Conservation (phyloP, 2,329 filamentous ascomycete species). For the Diaporthe amygdali region DNA sequence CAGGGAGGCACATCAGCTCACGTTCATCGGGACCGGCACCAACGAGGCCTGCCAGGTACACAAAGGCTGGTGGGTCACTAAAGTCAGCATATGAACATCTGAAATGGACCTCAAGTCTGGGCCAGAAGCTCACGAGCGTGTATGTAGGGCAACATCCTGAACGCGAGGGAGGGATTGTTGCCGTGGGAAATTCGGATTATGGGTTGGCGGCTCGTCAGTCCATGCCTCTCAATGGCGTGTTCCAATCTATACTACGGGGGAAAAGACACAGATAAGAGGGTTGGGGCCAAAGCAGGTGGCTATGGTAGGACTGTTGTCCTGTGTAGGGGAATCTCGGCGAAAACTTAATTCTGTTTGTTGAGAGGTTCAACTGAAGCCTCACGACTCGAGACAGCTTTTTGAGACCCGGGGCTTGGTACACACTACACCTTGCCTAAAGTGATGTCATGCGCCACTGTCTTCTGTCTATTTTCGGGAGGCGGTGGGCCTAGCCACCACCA, state of each 20-base stretch:
- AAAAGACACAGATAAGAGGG: background rate
- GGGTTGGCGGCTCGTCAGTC: background rate
- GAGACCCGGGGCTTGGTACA: background rate
- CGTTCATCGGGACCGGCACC: constrained; percentile 53
- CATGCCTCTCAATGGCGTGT: constrained; percentile 15
- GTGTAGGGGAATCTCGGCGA: background rate
- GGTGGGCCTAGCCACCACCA: background rate
- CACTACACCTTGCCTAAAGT: background rate
- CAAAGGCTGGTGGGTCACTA: constrained; percentile 44
- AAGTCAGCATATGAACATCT: constrained; percentile 25
- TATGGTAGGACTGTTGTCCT: background rate
- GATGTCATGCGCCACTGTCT: constrained; percentile 13
- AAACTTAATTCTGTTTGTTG: background rate
- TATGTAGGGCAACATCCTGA: constrained; percentile 41
- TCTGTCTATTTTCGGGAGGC: background rate
- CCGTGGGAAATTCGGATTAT: background rate
- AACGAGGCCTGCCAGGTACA: constrained; percentile 44
- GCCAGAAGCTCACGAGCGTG: constrained; percentile 34
- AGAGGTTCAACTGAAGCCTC: background rate
- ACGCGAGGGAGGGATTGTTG: background rate
- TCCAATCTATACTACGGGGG: background rate
- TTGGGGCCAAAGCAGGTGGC: background rate
- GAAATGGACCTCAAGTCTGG: background rate
- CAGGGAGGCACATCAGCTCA: constrained; percentile 34
- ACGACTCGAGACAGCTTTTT: constrained; percentile 12